Conservation (phyloP, 805 yeast species). For the Kurtzmaniella fragi region DNA sequence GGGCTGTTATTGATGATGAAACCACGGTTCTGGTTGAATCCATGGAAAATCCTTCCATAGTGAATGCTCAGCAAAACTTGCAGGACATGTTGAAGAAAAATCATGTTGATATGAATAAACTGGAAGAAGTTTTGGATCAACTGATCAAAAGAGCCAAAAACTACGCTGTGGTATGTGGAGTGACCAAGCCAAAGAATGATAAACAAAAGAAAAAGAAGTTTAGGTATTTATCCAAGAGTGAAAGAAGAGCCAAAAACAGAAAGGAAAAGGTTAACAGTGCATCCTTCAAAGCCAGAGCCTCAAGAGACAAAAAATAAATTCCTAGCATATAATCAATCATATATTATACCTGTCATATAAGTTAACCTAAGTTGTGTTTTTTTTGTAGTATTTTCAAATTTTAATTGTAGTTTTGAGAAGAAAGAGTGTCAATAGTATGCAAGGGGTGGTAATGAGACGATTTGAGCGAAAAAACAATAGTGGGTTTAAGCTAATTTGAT, state of each 20-base stretch:
- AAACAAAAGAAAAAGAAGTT: constrained; percentile 54
- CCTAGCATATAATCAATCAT: not conserved
- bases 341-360: not conserved
- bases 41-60: constrained; percentile 39
- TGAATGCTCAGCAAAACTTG: constrained; percentile 25
- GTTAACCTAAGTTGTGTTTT: not conserved
- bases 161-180: constrained; percentile 66
- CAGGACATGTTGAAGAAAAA: constrained; percentile 54
- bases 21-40: constrained; percentile 39
- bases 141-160: constrained; percentile 77
- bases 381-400: too few species aligned
- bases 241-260: constrained; percentile 51
- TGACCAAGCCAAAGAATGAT: constrained; percentile 32
- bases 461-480: too few species aligned
- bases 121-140: constrained; percentile 65
- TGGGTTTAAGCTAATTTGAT: too few species aligned
- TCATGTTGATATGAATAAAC: constrained; percentile 63
- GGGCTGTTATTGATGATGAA: constrained; percentile 37
- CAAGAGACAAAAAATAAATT: not conserved
- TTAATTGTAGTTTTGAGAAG: too few species aligned
- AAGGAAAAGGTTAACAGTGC: constrained; percentile 24
- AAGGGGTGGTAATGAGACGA: too few species aligned
- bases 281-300: too few species aligned
- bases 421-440: too few species aligned
- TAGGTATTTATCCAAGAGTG: constrained; percentile 78